Evolutionary conservation across 176 grass and related monocot species (phyloP), one percentile per base, ranked within the genome.

Genomic region (Oryza officinalis): DNA sequence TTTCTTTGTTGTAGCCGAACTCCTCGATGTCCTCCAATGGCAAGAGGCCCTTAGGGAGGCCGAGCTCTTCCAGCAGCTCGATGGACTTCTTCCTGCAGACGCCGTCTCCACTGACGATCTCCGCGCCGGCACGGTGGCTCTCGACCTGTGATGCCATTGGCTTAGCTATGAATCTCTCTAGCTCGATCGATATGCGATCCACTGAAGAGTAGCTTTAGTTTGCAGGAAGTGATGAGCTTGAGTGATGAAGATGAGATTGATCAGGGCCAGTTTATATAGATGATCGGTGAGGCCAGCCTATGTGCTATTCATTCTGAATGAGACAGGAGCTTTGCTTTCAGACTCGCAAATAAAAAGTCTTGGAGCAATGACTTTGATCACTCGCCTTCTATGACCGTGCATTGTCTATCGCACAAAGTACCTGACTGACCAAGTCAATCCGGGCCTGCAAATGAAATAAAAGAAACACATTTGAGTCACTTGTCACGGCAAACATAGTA

Each of bases 1-100:
- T 71, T 0, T 6, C 69, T 0, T 35, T 26, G 57, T 84, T 80
- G 25, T 84, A 68, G 1, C 86, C 68, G 0, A 88, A 84, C 81
- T 88, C 80, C 59, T 67, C 10, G 23, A 84, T 75, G 80, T 84
- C 60, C 13, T 84, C 81, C 13, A 80, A 35, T 0, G 86, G 87
- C 57, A 88, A 8, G 5, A 88, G 69, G 14, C 87, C 87, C 74
- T 47, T 84, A 0, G 81, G 87, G 23, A 88, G 87, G 20, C 76
- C 18, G 3, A 88, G 17, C 79, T 87, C 43, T 5, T 69, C 71
- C 2, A 87, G 78, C 63, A 82, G 30, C 27, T 61, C 78, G 3
- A 82, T 2, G 5, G 47, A 76, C 63, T 77, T 82, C 79, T 87
- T 80, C 63, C 26, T 33, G 64, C 85, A 71, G 0, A 65, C 1